Percentiles rank a stretch among this genome's conserved stretches.
Evolutionary conservation across 257 asterid genomes (phyloP).

Genomic region (Rauvolfia tetraphylla): DNA sequence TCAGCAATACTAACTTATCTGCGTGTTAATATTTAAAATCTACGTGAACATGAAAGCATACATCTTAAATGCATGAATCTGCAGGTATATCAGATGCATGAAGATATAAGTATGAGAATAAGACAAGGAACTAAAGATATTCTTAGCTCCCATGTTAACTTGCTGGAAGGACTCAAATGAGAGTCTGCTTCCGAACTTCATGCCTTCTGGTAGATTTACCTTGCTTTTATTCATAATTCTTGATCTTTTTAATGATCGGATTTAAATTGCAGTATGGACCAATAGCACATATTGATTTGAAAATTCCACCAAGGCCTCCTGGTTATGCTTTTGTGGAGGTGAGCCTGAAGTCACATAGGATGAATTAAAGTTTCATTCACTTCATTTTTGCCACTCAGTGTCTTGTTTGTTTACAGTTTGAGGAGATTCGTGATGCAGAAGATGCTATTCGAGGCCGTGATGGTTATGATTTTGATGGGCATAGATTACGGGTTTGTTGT

Average conservation of each 20-base stretch:
- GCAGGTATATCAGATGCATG: background rate
- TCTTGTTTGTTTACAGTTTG: constrained; percentile 52
- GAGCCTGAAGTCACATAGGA: constrained; percentile 15
- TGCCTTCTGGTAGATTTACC: background rate
- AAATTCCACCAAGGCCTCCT: constrained; percentile 98
- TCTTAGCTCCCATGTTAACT: background rate
- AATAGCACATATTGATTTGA: constrained; percentile 84
- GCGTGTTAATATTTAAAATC: too few relatives aligned
- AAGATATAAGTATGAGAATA: background rate
- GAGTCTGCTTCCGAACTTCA: background rate
- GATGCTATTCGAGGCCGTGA: constrained; percentile 99
- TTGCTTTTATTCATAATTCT: background rate
- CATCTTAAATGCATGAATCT: background rate
- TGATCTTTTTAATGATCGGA: background rate
- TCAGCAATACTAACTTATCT: too few relatives aligned
- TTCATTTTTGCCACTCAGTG: background rate
- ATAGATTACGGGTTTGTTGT: constrained; percentile 77
- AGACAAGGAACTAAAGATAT: background rate
- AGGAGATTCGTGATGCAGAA: constrained; percentile 96
- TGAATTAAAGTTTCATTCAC: constrained; percentile 1
- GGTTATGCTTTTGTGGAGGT: constrained; percentile 99
- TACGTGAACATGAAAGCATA: too few relatives aligned
- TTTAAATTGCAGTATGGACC: constrained; percentile 73
- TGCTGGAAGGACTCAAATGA: background rate
- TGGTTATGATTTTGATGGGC: constrained; percentile 98